Percentiles rank a stretch among this genome's conserved stretches.
Conservation (phyloP, 1,139 yeast genomes). For the Geotrichum histeridarum region DNA sequence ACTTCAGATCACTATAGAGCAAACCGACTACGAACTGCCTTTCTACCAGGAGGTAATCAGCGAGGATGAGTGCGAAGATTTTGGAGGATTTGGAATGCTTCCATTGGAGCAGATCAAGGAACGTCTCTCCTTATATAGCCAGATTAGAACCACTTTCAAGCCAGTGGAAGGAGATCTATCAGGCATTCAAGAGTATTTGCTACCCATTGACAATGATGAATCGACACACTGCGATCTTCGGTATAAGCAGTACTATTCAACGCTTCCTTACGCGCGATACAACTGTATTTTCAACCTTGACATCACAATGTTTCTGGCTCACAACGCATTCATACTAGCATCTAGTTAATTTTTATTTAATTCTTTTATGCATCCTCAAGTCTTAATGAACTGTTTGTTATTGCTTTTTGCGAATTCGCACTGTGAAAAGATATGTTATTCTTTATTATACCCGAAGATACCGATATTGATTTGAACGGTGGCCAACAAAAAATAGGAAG, state of each 20-base stretch:
- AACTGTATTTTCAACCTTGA: slow-evolving; percentile 8
- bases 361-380: too few relatives aligned
- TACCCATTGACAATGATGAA: not conserved
- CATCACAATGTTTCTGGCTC: not conserved
- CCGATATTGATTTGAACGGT: too few relatives aligned
- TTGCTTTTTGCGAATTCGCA: too few relatives aligned
- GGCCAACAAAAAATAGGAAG: too few relatives aligned
- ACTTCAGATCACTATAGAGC: slow-evolving; percentile 2
- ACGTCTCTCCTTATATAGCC: not conserved
- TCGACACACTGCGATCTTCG: not conserved
- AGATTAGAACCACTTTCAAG: slow-evolving; percentile 2
- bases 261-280: not conserved
- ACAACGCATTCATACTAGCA: not conserved
- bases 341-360: not conserved
- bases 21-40: slow-evolving; percentile 6
- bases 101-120: slow-evolving; percentile 4
- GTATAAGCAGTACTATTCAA: not conserved
- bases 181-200: not conserved
- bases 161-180: slow-evolving; percentile 1
- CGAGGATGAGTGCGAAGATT: slow-evolving; percentile 11
- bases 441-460: too few relatives aligned
- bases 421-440: too few relatives aligned
- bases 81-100: slow-evolving; percentile 9
- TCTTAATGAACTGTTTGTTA: too few relatives aligned
- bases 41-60: slow-evolving; percentile 3